Evolutionary conservation across 2,329 filamentous ascomycete species (phyloP).

Genomic region (Clonostachys chloroleuca): DNA sequence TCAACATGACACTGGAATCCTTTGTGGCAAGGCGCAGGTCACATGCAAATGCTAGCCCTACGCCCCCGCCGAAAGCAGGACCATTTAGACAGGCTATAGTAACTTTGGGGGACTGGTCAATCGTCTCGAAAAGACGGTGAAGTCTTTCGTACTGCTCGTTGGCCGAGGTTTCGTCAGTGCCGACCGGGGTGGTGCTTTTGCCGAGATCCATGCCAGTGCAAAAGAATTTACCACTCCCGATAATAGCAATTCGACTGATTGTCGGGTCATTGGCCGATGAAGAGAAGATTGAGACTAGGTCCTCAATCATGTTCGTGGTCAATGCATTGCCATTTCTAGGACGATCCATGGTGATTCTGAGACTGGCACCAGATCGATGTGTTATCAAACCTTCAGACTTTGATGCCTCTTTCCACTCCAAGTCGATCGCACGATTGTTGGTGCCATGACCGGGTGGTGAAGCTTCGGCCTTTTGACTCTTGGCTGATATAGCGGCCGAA

Average conservation of each 20-base stretch:
- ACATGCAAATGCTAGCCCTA: constrained; percentile 34
- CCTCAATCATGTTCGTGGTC: too few species aligned
- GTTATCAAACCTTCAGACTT: too few species aligned
- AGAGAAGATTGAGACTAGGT: too few species aligned
- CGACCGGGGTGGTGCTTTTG: constrained; percentile 4
- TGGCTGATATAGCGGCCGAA: constrained; percentile 9
- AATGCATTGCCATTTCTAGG: too few species aligned
- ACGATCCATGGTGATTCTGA: too few species aligned
- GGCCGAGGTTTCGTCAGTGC: neutral
- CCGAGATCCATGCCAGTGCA: constrained; percentile 34
- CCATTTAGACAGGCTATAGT: constrained; percentile 35
- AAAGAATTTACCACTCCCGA: constrained; percentile 27
- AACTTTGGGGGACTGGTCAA: constrained; percentile 30
- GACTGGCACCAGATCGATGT: too few species aligned
- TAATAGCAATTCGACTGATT: constrained; percentile 27
- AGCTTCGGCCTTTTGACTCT: too few species aligned
- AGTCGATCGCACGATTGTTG: too few species aligned
- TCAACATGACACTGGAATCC: constrained; percentile 20
- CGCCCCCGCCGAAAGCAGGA: constrained; percentile 34
- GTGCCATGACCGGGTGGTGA: too few species aligned
- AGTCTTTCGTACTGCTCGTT: constrained; percentile 15
- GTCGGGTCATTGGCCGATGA: too few species aligned
- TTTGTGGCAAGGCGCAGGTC: constrained; percentile 23
- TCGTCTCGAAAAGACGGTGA: constrained; percentile 20
- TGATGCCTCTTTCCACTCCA: too few species aligned